A percentile compares a stretch with the other conserved stretches of the same genome.
phyloP scores from a whole-genome alignment of 1,139 yeast species.

The Nakaseomyces nivariensis region DNA sequence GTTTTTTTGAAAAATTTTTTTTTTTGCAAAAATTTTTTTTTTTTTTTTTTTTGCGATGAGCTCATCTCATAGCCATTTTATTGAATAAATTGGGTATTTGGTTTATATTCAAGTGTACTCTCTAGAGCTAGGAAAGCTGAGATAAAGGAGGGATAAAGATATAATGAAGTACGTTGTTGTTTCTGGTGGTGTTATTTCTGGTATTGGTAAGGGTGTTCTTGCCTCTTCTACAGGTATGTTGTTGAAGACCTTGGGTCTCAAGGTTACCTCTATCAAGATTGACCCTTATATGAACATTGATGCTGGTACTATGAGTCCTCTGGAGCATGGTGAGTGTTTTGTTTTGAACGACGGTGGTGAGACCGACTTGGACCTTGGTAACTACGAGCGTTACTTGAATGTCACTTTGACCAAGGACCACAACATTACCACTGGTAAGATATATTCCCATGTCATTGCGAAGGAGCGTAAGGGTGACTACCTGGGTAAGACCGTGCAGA shows the following conservation, averaged over 20 bases:
- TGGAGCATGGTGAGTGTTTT: slow-evolving; percentile 98
- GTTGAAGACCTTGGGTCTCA: slow-evolving; percentile 84
- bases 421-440: slow-evolving; percentile 96
- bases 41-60: slow-evolving; percentile 2
- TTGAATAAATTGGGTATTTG: neutral
- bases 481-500: slow-evolving; percentile 98
- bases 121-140: too few relatives aligned
- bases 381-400: slow-evolving; percentile 91
- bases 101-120: too few relatives aligned
- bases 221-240: slow-evolving; percentile 93
- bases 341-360: slow-evolving; percentile 98
- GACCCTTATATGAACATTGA: slow-evolving; percentile 99
- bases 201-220: slow-evolving; percentile 96
- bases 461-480: slow-evolving; percentile 95
- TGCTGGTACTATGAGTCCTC: slow-evolving; percentile 99
- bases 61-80: neutral
- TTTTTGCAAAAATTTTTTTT: neutral
- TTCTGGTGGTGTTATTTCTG: slow-evolving; percentile 97
- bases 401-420: slow-evolving; percentile 88
- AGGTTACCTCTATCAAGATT: slow-evolving; percentile 94
- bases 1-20: too few relatives aligned
- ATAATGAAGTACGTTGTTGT: slow-evolving; percentile 96
- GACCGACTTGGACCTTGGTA: slow-evolving; percentile 94
- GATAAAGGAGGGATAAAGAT: too few relatives aligned
- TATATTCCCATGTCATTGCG: slow-evolving; percentile 87